Evolutionary conservation across 495 filamentous ascomycete species (phyloP).

Genomic region (Annulohypoxylon maeteangense): DNA sequence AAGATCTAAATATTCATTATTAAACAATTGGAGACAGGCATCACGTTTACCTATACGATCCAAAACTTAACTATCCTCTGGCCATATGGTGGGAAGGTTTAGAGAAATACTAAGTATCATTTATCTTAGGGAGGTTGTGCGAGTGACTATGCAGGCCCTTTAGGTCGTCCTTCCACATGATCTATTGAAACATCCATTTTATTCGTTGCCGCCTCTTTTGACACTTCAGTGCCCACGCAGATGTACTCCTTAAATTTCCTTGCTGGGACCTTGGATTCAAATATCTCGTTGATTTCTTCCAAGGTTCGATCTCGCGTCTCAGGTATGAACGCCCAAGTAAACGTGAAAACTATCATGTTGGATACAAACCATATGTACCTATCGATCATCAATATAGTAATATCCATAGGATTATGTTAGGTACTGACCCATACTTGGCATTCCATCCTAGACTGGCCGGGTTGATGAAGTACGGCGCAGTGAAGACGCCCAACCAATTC

Average conservation of each 20-base stretch:
- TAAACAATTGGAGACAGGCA: too few relatives aligned
- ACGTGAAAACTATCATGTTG: constrained; percentile 54
- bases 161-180: background rate
- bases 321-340: constrained; percentile 60
- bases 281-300: constrained; percentile 66
- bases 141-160: background rate
- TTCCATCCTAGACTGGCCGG: constrained; percentile 57
- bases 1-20: background rate
- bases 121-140: too few relatives aligned
- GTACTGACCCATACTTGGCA: constrained; percentile 53
- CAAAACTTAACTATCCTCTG: too few relatives aligned
- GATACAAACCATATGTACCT: constrained; percentile 55
- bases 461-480: constrained; percentile 68
- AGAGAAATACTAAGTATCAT: too few relatives aligned
- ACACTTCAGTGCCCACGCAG: constrained; percentile 38
- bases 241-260: constrained; percentile 51
- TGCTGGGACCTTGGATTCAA: constrained; percentile 59
- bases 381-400: constrained; percentile 1
- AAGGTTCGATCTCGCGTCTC: constrained; percentile 64
- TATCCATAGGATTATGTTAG: background rate
- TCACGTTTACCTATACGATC: too few relatives aligned
- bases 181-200: constrained; percentile 3
- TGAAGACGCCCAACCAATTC: constrained; percentile 63
- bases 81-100: too few relatives aligned
- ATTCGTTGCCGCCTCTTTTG: background rate